Evolutionary conservation across 2,329 filamentous ascomycete species (phyloP).

Genomic region (Gaeumannomyces sp.): DNA sequence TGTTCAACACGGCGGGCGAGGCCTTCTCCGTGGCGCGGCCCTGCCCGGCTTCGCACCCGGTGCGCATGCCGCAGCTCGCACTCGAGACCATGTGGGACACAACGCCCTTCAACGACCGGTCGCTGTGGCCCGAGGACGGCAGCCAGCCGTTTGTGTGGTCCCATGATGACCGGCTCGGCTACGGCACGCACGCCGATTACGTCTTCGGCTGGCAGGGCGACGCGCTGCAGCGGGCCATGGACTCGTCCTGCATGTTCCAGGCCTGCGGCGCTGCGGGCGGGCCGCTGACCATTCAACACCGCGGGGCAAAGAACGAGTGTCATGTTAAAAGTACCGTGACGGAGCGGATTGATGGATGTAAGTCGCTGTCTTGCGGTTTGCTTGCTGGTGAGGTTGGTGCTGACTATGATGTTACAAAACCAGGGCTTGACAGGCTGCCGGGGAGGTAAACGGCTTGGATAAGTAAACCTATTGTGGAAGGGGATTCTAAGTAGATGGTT

Average conservation of each 20-base stretch:
- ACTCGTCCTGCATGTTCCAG: slow-evolving; percentile 6
- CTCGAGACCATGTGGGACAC: slow-evolving; percentile 42
- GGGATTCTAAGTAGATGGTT: too few species aligned
- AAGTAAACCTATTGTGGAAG: too few species aligned
- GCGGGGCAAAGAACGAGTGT: neutral
- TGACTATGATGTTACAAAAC: too few species aligned
- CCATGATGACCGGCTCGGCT: slow-evolving; percentile 1
- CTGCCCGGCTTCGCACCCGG: slow-evolving; percentile 24
- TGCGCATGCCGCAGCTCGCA: slow-evolving; percentile 28
- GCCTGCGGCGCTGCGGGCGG: neutral
- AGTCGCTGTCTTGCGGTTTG: neutral
- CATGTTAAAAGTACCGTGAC: slow-evolving; percentile 2
- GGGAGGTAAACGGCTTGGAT: too few species aligned
- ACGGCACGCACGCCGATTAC: slow-evolving; percentile 8
- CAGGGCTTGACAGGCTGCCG: too few species aligned
- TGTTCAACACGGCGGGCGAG: slow-evolving; percentile 22
- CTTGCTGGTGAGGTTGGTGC: neutral
- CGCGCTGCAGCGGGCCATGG: slow-evolving; percentile 3
- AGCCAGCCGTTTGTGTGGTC: slow-evolving; percentile 13
- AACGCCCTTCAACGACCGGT: slow-evolving; percentile 26
- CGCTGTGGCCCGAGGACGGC: slow-evolving; percentile 12
- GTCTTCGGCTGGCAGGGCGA: slow-evolving; percentile 9
- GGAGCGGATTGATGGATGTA: slow-evolving; percentile 7
- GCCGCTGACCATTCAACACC: slow-evolving; percentile 3
- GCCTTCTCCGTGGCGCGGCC: slow-evolving; percentile 19